phyloP scores from a whole-genome alignment of 441 rosid species.

The Adansonia gregorii region DNA sequence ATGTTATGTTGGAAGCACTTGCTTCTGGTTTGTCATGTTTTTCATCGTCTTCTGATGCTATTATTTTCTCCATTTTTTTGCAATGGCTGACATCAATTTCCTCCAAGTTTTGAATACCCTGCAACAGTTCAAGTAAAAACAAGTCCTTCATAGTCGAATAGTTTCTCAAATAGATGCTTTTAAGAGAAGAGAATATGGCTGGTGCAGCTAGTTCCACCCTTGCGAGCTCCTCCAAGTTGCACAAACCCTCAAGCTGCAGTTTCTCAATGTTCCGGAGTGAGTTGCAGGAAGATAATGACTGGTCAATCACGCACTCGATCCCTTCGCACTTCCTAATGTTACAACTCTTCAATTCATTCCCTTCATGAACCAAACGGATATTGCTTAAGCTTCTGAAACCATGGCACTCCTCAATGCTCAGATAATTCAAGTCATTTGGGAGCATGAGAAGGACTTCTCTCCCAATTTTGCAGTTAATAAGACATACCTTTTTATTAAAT shows the following conservation, averaged over 20 bases:
- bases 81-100: not conserved
- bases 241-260: not conserved
- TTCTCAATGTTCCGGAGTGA: not conserved
- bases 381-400: not conserved
- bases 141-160: slow-evolving; percentile 3
- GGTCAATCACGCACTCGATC: not conserved
- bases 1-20: not conserved
- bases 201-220: not conserved
- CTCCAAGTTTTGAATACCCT: slow-evolving; percentile 3
- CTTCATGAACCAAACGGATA: not conserved
- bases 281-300: not conserved
- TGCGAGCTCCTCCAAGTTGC: not conserved
- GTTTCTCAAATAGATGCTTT: not conserved
- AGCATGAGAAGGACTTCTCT: not conserved
- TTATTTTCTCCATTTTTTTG: not conserved
- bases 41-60: not conserved
- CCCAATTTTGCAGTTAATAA: not conserved
- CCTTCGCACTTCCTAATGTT: not conserved
- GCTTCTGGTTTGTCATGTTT: not conserved
- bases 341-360: not conserved
- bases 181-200: not conserved
- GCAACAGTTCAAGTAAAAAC: not conserved
- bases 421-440: slow-evolving; percentile 11
- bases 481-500: not conserved
- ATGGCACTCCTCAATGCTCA: not conserved